These are phyloP conservation scores for Exophiala alcalophila DNA, from an alignment of 2,329 filamentous ascomycete species.

Conservation along the genomic window DNA sequence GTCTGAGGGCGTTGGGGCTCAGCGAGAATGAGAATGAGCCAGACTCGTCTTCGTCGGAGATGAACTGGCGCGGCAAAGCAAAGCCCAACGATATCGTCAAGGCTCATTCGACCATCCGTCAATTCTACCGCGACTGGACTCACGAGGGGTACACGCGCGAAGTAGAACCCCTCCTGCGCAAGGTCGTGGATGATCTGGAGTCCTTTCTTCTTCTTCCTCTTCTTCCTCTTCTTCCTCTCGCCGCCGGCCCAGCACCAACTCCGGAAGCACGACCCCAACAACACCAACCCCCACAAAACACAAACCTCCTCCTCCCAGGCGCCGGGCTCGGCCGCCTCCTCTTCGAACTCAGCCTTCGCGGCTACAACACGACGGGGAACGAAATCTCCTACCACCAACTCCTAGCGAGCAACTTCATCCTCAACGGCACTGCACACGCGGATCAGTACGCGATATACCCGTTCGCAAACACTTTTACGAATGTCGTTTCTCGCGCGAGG, in stretches of 20 bases:
- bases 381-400: constrained; percentile 97
- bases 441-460: constrained; percentile 73
- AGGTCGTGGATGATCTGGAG: constrained; percentile 65
- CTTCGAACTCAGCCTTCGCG: constrained; percentile 74
- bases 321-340: constrained; percentile 85
- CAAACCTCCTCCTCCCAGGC: constrained; percentile 79
- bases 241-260: not conserved
- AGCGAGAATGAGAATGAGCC: constrained; percentile 37
- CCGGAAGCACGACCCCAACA: constrained; percentile 44
- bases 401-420: constrained; percentile 67
- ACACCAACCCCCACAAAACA: constrained; percentile 47
- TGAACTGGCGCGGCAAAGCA: constrained; percentile 67
- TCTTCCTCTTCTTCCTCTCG: too few relatives aligned
- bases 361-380: constrained; percentile 80
- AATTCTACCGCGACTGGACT: constrained; percentile 95
- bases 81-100: constrained; percentile 79
- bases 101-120: constrained; percentile 83
- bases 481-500: constrained; percentile 68
- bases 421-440: constrained; percentile 54
- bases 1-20: constrained; percentile 61
- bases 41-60: constrained; percentile 45
- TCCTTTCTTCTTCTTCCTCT: too few relatives aligned
- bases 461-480: constrained; percentile 85
- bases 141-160: constrained; percentile 66
- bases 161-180: constrained; percentile 71